Conservation (phyloP, 2,329 filamentous ascomycete genomes). For the Neoascochyta sp. region DNA sequence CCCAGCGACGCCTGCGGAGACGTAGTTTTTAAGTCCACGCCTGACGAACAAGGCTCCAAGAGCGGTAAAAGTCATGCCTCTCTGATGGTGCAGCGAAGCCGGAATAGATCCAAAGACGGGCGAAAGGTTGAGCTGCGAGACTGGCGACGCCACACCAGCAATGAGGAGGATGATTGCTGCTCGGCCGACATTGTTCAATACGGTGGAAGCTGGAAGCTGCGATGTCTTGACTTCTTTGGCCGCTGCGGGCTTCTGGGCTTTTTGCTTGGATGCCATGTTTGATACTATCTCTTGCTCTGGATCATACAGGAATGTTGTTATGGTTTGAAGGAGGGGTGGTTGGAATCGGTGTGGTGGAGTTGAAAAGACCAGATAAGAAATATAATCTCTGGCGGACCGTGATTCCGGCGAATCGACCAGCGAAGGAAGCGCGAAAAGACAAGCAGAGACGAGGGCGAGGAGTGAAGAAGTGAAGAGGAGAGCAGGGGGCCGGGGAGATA, state of each 20-base stretch:
- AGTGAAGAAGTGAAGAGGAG: constrained; percentile 8
- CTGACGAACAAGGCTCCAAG: constrained; percentile 71
- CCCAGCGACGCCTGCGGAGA: constrained; percentile 45
- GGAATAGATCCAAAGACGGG: constrained; percentile 88
- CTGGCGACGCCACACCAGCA: constrained; percentile 62
- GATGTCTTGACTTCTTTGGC: constrained; percentile 24
- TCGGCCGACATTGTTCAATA: constrained; percentile 31
- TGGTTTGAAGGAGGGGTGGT: constrained; percentile 1
- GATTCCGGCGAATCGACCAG: constrained; percentile 21
- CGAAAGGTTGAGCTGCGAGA: constrained; percentile 72
- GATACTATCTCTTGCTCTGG: constrained; percentile 6
- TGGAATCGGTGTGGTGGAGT: neutral
- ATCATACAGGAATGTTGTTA: constrained; percentile 1
- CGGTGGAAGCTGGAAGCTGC: constrained; percentile 18
- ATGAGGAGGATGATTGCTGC: constrained; percentile 50
- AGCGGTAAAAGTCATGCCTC: constrained; percentile 61
- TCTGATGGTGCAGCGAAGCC: constrained; percentile 66
- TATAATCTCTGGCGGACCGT: constrained; percentile 18
- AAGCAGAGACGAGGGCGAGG: constrained; percentile 5
- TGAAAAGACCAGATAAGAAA: constrained; percentile 18
- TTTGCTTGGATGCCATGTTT: constrained; percentile 33
- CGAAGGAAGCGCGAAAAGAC: constrained; percentile 9
- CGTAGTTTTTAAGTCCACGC: constrained; percentile 52
- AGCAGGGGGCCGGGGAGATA: constrained; percentile 9
- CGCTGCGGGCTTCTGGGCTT: constrained; percentile 35